phyloP scores from a whole-genome alignment of 257 asterid genomes.

The Primulina tabacum region DNA sequence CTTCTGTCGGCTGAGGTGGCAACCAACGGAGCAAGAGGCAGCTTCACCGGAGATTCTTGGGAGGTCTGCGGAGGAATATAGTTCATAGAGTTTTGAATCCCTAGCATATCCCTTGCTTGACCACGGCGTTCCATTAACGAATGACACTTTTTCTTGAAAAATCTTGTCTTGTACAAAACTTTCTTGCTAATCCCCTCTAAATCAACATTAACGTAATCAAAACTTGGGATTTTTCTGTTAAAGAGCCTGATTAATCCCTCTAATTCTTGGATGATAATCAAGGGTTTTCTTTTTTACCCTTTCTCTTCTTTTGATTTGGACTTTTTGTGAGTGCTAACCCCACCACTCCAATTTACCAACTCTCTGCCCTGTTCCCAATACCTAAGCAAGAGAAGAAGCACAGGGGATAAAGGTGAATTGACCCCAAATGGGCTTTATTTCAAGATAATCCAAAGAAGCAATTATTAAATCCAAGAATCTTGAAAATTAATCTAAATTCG shows the following conservation, averaged over 20 bases:
- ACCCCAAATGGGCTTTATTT: conserved; percentile 13
- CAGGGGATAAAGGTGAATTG: background rate
- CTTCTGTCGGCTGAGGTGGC: conserved; percentile 38
- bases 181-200: background rate
- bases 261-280: conserved; percentile 27
- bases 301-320: conserved; percentile 25
- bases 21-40: conserved; percentile 43
- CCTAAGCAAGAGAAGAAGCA: conserved; percentile 13
- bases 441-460: background rate
- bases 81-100: conserved; percentile 26
- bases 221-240: background rate
- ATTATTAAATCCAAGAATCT: conserved; percentile 7
- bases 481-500: conserved; percentile 7
- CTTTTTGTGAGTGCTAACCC: conserved; percentile 38
- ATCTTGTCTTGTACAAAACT: background rate
- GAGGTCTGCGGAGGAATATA: conserved; percentile 29
- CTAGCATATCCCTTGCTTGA: conserved; percentile 29
- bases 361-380: conserved; percentile 33
- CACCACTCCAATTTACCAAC: conserved; percentile 26
- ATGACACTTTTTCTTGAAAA: conserved; percentile 17
- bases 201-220: background rate
- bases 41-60: conserved; percentile 36
- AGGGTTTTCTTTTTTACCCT: background rate
- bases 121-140: conserved; percentile 46
- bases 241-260: conserved; percentile 5